Base-by-base conservation (phyloP, 1,284 basidiomycete genomes). In the Ganoderma sinense region DNA sequence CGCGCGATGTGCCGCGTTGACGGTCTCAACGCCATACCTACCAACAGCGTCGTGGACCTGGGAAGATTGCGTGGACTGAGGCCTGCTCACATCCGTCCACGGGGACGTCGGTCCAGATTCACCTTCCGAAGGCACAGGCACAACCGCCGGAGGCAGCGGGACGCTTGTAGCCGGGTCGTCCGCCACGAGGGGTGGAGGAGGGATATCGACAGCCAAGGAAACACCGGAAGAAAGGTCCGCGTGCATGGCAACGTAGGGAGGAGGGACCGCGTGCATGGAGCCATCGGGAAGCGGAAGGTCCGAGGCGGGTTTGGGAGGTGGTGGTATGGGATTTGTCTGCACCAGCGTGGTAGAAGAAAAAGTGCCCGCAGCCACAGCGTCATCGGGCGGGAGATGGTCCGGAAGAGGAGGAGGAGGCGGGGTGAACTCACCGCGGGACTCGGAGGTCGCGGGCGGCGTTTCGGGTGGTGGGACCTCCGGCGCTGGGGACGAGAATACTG, bases 31-130 rank as follows among this genome's bases (percentile, higher is more conserved):
- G 11, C 26, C 36, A 16, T 56, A 43, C 40, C 43, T 33, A 26
- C 39, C 29, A n/a, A 13, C 53, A 29, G n/a, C 56, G 20, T 55
- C 61, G 53, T 67, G 55, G 39, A 29, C 14, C 33, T 64, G 67
- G 33, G 62, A 31, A 36, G 60, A n/a, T 56, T 29, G 62, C 39
- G 55, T 59, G 20, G 53, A 55, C 29, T 43, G 39, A 23, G 62
- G 67, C 58, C 67, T 56, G 62, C 66, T 65, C 59, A 51, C 62
- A 23, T 56, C 62, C 62, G 69, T 55, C 51, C 69, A 60, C 16
- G 69, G 58, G 39, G 69, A 61, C 20, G 59, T 61, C 40, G 59
- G 59, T 45, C 51, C 20, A 63, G 63, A 33, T 39, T 67, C 70
- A 41, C 64, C 55, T n/a, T 41, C 48, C 31, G 67, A 45, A 41